Conservation (phyloP, 2,329 filamentous ascomycete genomes). For the Coniochaeta ligniaria region DNA sequence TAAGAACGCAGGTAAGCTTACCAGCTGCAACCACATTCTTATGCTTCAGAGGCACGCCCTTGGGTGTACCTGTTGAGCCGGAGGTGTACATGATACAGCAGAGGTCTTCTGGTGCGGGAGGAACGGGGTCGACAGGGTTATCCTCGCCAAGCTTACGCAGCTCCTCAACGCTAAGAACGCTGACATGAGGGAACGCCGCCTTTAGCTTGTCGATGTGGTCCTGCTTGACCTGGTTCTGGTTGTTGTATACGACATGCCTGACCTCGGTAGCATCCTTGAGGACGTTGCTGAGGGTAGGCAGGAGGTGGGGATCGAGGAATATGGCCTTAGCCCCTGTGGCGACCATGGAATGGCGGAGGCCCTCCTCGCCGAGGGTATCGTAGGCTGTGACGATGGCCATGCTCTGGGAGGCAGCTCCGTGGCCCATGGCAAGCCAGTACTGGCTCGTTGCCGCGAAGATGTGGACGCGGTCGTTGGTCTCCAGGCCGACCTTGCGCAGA, state of each 20-base stretch:
- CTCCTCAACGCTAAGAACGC: constrained; percentile 43
- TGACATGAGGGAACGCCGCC: constrained; percentile 38
- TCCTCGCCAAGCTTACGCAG: constrained; percentile 47
- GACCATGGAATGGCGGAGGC: constrained; percentile 65
- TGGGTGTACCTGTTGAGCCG: constrained; percentile 74
- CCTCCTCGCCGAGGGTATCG: constrained; percentile 71
- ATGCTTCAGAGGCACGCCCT: constrained; percentile 74
- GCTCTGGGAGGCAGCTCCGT: constrained; percentile 61
- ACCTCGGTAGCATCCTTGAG: constrained; percentile 44
- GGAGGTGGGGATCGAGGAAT: constrained; percentile 66
- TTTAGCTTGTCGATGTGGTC: constrained; percentile 42
- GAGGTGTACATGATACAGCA: constrained; percentile 72
- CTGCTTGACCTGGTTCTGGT: constrained; percentile 43
- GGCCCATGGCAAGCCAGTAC: constrained; percentile 44
- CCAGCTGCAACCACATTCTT: constrained; percentile 66
- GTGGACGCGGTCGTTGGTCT: constrained; percentile 63
- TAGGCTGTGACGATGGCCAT: constrained; percentile 81
- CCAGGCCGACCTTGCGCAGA: constrained; percentile 65
- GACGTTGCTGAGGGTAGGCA: constrained; percentile 48
- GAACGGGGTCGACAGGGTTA: constrained; percentile 60
- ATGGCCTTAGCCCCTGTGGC: constrained; percentile 67
- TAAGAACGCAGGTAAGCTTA: constrained; percentile 31
- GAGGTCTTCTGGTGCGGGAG: constrained; percentile 65
- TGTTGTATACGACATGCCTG: constrained; percentile 47
- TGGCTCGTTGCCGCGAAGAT: constrained; percentile 69